Conservation (phyloP, 805 yeast species). For the Grigorovia yakushimaensis region DNA sequence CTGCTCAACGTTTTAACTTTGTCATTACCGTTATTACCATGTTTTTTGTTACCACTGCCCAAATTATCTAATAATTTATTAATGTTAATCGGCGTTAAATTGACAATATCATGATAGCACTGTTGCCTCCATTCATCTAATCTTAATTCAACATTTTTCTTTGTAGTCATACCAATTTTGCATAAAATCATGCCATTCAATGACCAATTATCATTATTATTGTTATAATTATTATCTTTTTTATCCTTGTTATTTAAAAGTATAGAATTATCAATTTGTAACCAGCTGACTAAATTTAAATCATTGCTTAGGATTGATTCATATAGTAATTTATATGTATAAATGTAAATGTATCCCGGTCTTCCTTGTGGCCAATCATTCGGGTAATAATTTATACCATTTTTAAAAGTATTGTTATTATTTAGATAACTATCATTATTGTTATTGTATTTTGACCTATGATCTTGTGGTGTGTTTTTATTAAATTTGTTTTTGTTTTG, state of each 20-base stretch:
- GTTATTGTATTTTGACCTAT: too few relatives aligned
- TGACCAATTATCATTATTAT: slow-evolving; percentile 11
- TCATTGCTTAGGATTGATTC: slow-evolving; percentile 8
- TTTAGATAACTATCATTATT: background rate
- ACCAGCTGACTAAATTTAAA: slow-evolving; percentile 8
- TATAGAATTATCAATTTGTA: slow-evolving; percentile 16
- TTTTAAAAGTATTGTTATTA: background rate
- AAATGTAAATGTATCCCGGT: slow-evolving; percentile 21
- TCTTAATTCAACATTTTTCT: slow-evolving; percentile 15
- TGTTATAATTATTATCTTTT: background rate
- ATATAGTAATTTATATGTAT: slow-evolving; percentile 18
- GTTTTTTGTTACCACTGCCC: background rate
- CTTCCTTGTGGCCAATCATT: background rate
- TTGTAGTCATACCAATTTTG: slow-evolving; percentile 27
- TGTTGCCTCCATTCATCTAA: slow-evolving; percentile 21
- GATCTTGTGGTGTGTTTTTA: background rate
- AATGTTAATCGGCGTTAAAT: slow-evolving; percentile 19
- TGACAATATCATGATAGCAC: slow-evolving; percentile 21
- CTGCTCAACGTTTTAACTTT: background rate
- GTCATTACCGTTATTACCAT: background rate
- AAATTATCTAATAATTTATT: background rate
- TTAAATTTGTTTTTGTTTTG: background rate
- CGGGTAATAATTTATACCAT: background rate
- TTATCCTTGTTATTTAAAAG: slow-evolving; percentile 1
- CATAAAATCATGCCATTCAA: slow-evolving; percentile 14